Base-by-base conservation (phyloP, 352 stramenopile genomes). In the Pythium utonaiense region DNA sequence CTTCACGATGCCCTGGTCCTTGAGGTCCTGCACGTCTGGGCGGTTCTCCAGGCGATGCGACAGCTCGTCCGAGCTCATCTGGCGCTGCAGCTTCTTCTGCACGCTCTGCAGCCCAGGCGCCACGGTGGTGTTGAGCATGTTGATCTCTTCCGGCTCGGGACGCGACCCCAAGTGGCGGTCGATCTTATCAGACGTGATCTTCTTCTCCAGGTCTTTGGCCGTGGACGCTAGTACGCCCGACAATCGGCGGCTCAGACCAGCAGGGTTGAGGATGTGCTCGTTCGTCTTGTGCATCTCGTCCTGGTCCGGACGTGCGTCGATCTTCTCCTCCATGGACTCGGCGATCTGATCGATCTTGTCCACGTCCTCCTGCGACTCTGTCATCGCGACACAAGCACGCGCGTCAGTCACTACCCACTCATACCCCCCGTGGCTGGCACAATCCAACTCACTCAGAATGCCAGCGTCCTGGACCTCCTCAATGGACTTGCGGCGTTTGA, bases 51-150 rank as follows among this genome's bases (percentile, higher is more conserved):
- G 67, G 0, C 74, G 68, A 47, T 91, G 80, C 31, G 76, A 66
- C 28, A 95, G 69, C 53, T 92, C 78, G 45, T 92, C 81, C 19
- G 85, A 75, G 57, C 78, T 86, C 75, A 95, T 80, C 53, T 83
- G 71, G 33, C 69, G 80, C 58, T 91, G 80, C 10, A 95, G 73
- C 34, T 90, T 69, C 62, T 88, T 89, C 60, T 91, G 81, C 2
- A 91, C 80, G 53, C 77, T 68, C 57, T 91, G 81, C 6, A 95
- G 60, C 44, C 73, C 69, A 1, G 80, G 66, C 12, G 83, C 76
- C 5, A 90, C 74, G 33, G 57, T 82, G 6, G 71, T 70, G 17
- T 78, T 75, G 21, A 91, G 64, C 63, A 89, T 57, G 27, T 89
- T 75, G 16, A 89, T 69, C 22, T 74, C 73, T 31, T 87, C 72